Percentiles rank a stretch among this genome's conserved stretches.
Conservation (phyloP, 2,329 filamentous ascomycete genomes). For the Alternaria triticimaculans region DNA sequence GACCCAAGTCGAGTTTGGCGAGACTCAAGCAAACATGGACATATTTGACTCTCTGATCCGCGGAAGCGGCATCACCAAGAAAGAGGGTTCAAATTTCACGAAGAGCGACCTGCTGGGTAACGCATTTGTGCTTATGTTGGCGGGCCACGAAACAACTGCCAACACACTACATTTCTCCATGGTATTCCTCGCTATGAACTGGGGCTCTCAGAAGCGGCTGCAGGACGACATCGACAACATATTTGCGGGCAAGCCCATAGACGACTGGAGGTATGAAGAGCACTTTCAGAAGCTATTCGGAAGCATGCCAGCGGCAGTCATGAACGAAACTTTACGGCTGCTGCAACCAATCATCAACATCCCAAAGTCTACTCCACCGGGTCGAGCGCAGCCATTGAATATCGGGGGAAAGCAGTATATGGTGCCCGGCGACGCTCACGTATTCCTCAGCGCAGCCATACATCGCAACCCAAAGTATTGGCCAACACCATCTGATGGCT, state of each 20-base stretch:
- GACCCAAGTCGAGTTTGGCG: constrained; percentile 47
- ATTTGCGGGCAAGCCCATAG: constrained; percentile 64
- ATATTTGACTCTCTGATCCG: constrained; percentile 58
- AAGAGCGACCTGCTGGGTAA: constrained; percentile 72
- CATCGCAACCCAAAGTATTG: constrained; percentile 77
- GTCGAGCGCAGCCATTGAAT: constrained; percentile 61
- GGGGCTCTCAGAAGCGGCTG: constrained; percentile 67
- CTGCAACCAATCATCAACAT: constrained; percentile 75
- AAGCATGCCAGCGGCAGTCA: constrained; percentile 73
- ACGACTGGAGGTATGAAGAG: constrained; percentile 74
- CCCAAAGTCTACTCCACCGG: constrained; percentile 66
- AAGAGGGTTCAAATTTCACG: constrained; percentile 38
- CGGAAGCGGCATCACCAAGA: constrained; percentile 42
- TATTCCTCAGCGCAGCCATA: constrained; percentile 62
- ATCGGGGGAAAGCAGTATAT: constrained; percentile 65
- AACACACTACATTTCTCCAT: constrained; percentile 76
- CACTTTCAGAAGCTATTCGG: constrained; percentile 70
- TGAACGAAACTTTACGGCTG: constrained; percentile 79
- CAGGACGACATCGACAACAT: constrained; percentile 74
- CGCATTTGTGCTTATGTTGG: constrained; percentile 68
- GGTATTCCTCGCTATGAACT: constrained; percentile 70
- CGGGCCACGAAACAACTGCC: constrained; percentile 82
- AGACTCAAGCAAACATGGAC: constrained; percentile 58
- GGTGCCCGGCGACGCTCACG: constrained; percentile 63
- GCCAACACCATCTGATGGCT: constrained; percentile 57